phyloP scores from a whole-genome alignment of 2,329 filamentous ascomycete genomes.

The Dendrostoma leiphaemia region DNA sequence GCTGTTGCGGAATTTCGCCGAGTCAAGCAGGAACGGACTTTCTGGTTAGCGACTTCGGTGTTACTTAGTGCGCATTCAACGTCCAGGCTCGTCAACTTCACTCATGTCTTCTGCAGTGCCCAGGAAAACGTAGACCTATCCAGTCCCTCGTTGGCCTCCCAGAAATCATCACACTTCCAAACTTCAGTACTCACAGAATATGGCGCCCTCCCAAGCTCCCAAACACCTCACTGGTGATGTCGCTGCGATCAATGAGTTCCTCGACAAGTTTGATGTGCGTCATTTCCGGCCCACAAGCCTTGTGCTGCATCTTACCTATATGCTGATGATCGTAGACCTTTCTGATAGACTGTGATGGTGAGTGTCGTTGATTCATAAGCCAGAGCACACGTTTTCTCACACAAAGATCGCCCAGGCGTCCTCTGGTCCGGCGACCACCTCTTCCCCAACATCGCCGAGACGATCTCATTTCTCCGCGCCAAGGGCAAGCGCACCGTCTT shows the following conservation, averaged over 20 bases:
- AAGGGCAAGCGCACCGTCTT: constrained; percentile 92
- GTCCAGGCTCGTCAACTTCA: neutral
- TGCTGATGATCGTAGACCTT: constrained; percentile 74
- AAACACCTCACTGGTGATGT: constrained; percentile 77
- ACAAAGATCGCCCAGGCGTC: constrained; percentile 60
- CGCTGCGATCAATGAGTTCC: constrained; percentile 74
- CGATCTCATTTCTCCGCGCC: constrained; percentile 75
- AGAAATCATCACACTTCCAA: neutral
- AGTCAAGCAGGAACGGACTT: neutral
- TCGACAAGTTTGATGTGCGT: constrained; percentile 89
- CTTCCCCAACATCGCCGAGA: constrained; percentile 82
- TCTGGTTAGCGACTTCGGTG: neutral
- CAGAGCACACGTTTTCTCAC: neutral
- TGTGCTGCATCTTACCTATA: no score
- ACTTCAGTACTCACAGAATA: neutral
- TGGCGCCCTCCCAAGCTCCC: constrained; percentile 36
- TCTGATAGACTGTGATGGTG: constrained; percentile 96
- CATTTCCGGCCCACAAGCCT: constrained; percentile 28
- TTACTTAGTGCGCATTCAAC: neutral
- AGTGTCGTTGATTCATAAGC: no score
- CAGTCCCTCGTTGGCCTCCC: neutral
- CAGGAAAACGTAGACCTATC: neutral
- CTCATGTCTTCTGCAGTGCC: no score
- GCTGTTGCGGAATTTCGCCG: neutral
- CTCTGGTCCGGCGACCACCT: constrained; percentile 94